Conservation (phyloP, 2,329 filamentous ascomycete species). For the Fusarium hostae region DNA sequence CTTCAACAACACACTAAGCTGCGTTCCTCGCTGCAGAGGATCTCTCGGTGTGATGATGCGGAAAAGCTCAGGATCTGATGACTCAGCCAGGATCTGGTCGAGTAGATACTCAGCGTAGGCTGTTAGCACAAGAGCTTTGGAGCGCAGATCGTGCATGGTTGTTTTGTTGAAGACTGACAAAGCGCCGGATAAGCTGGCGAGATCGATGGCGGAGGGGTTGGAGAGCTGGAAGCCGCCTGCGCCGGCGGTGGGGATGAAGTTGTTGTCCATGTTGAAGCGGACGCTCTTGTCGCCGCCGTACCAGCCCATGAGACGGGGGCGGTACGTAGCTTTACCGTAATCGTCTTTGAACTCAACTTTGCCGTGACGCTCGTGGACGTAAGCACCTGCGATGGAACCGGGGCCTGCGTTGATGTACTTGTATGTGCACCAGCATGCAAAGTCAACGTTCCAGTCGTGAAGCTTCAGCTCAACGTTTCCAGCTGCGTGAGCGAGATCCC, state of each 20-base stretch:
- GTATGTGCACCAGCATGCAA: constrained; percentile 93
- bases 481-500: constrained; percentile 88
- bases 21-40: constrained; percentile 76
- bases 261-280: constrained; percentile 86
- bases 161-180: constrained; percentile 80
- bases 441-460: constrained; percentile 92
- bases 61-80: constrained; percentile 55
- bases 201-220: constrained; percentile 82
- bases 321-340: constrained; percentile 59
- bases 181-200: constrained; percentile 78
- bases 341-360: constrained; percentile 57
- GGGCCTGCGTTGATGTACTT: constrained; percentile 93
- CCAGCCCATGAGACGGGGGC: constrained; percentile 81
- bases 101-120: constrained; percentile 80
- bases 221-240: constrained; percentile 87
- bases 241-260: constrained; percentile 79
- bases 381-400: constrained; percentile 81
- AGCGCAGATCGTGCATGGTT: constrained; percentile 73
- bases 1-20: constrained; percentile 78
- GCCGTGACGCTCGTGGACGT: constrained; percentile 81
- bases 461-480: constrained; percentile 84
- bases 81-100: constrained; percentile 53
- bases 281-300: constrained; percentile 83
- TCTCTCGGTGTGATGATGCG: constrained; percentile 76
- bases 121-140: constrained; percentile 78